Percentiles rank a stretch among this genome's conserved stretches.
Conservation (phyloP, 768 basidiomycete species). For the Chalciporus piperatus region DNA sequence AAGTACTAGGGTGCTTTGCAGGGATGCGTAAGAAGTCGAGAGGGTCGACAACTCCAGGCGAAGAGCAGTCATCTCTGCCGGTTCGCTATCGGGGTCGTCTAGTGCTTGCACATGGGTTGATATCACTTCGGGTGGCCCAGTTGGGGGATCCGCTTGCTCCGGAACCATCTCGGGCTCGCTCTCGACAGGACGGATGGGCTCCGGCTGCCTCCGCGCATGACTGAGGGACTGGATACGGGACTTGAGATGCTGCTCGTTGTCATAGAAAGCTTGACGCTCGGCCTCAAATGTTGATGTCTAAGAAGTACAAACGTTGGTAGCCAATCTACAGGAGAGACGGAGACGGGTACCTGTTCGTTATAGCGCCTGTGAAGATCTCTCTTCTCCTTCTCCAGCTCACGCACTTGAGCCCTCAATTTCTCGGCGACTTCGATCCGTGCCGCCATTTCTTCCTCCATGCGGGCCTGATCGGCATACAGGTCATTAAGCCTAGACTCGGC, state of each 20-base stretch:
- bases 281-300: conserved; percentile 88
- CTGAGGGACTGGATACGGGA: conserved; percentile 81
- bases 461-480: conserved; percentile 75
- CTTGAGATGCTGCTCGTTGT: conserved; percentile 91
- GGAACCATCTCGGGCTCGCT: conserved; percentile 41
- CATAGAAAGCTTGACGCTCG: conserved; percentile 88
- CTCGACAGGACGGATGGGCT: conserved; percentile 33
- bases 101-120: conserved; percentile 43
- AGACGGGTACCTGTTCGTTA: conserved; percentile 70
- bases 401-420: conserved; percentile 75
- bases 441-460: conserved; percentile 79
- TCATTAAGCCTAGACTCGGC: conserved; percentile 76
- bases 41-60: conserved; percentile 83
- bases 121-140: conserved; percentile 21
- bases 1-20: conserved; percentile 82
- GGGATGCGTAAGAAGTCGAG: conserved; percentile 77
- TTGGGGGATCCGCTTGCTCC: conserved; percentile 32
- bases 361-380: conserved; percentile 78
- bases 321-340: conserved; percentile 14
- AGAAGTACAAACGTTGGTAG: conserved; percentile 5
- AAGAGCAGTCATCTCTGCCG: conserved; percentile 85
- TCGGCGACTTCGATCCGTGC: conserved; percentile 81
- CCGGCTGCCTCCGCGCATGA: conserved; percentile 58
- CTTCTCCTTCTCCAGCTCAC: conserved; percentile 88
- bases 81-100: conserved; percentile 67